Percentiles rank a stretch among this genome's conserved stretches.
Conservation (phyloP, 2,329 filamentous ascomycete species). For the Xylariaceae sp. region DNA sequence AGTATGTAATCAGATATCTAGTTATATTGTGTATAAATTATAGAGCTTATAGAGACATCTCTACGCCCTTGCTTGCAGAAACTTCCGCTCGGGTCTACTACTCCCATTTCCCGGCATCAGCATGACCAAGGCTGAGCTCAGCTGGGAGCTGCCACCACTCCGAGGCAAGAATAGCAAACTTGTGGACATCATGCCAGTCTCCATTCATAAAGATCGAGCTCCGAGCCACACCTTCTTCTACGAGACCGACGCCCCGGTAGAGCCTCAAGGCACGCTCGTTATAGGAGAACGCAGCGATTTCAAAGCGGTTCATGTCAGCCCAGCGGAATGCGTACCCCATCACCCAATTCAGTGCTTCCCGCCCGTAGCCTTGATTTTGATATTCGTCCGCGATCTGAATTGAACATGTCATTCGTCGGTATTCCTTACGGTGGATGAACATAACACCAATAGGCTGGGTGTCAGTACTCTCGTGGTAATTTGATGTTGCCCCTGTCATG, state of each 20-base stretch:
- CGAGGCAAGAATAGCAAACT: not conserved
- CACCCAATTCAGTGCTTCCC: not conserved
- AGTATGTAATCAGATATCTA: too few species aligned
- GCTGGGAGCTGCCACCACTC: not conserved
- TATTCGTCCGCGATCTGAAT: not conserved
- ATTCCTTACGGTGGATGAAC: not conserved
- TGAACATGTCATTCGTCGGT: not conserved
- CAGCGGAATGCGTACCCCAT: not conserved
- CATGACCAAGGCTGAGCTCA: too few species aligned
- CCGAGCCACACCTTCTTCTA: not conserved
- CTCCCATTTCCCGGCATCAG: too few species aligned
- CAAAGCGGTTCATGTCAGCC: not conserved
- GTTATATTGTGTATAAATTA: too few species aligned
- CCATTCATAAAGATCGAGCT: not conserved
- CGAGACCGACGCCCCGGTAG: not conserved
- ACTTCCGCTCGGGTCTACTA: too few species aligned
- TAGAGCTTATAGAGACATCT: too few species aligned
- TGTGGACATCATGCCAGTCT: not conserved
- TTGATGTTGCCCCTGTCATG: not conserved
- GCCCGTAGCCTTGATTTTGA: not conserved
- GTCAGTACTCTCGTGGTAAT: not conserved
- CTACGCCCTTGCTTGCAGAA: too few species aligned
- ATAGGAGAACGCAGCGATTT: not conserved
- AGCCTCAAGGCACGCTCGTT: not conserved
- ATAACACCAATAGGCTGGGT: not conserved